phyloP scores from a whole-genome alignment of 257 asterid genomes.

The Solanum pennellii region DNA sequence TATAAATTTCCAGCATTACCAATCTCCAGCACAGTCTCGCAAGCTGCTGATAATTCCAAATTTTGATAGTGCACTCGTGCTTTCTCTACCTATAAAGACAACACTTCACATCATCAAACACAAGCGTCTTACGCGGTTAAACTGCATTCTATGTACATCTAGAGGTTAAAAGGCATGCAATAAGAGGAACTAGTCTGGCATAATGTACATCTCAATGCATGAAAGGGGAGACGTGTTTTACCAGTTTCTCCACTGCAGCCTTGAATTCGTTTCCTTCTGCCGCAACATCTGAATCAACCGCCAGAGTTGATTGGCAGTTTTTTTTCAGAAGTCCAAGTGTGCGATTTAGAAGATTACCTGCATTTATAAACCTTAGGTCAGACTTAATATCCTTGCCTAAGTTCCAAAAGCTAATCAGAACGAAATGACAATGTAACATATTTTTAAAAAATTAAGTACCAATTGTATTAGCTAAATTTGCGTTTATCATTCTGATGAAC shows the following conservation, averaged over 20 bases:
- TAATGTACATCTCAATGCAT: neutral
- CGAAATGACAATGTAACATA: neutral
- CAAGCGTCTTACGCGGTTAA: neutral
- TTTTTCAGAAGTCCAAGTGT: slow-evolving; percentile 88
- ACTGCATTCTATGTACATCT: neutral
- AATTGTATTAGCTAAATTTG: slow-evolving; percentile 89
- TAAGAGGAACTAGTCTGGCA: neutral
- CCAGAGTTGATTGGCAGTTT: slow-evolving; percentile 70
- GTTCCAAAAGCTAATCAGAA: neutral
- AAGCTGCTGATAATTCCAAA: slow-evolving; percentile 75
- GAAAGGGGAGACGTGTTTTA: slow-evolving; percentile 12
- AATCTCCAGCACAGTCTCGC: slow-evolving; percentile 80
- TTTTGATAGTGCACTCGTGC: slow-evolving; percentile 62
- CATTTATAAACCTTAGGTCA: neutral
- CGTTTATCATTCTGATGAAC: slow-evolving; percentile 71
- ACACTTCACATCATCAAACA: neutral
- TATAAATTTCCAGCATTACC: slow-evolving; percentile 76
- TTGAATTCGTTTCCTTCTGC: slow-evolving; percentile 65
- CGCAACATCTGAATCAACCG: slow-evolving; percentile 63
- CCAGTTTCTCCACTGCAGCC: slow-evolving; percentile 77
- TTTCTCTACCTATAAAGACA: slow-evolving; percentile 23
- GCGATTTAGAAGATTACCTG: slow-evolving; percentile 97
- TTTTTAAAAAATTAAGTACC: slow-evolving; percentile 28
- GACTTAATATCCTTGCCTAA: neutral
- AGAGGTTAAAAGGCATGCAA: neutral